A percentile compares a stretch with the other conserved stretches of the same genome.
Evolutionary conservation across 495 filamentous ascomycete species (phyloP).

Genomic region (Talaromyces liani): DNA sequence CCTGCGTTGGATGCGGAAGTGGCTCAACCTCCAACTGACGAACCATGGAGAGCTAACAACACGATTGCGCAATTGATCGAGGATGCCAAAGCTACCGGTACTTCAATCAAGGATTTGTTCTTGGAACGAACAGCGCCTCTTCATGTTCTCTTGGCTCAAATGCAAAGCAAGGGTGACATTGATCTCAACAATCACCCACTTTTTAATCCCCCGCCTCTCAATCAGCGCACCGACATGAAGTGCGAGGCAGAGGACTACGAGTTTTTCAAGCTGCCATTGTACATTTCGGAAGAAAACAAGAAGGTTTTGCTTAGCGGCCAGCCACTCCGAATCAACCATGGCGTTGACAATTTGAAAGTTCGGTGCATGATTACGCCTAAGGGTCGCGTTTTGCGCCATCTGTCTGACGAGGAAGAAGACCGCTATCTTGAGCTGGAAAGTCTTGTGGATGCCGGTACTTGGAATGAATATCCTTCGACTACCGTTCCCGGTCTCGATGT

Average conservation of each 20-base stretch:
- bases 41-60: conserved; percentile 37
- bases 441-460: conserved; percentile 33
- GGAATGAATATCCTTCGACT: conserved; percentile 21
- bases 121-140: conserved; percentile 32
- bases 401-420: conserved; percentile 69
- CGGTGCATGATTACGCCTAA: conserved; percentile 66
- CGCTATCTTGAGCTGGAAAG: conserved; percentile 70
- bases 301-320: conserved; percentile 34
- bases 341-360: conserved; percentile 31
- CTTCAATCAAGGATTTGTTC: conserved; percentile 32
- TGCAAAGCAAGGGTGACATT: conserved; percentile 41
- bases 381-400: conserved; percentile 67
- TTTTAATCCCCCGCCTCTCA: conserved; percentile 47
- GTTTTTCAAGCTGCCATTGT: conserved; percentile 26
- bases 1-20: background rate
- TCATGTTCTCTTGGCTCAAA: conserved; percentile 39
- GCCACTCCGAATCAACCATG: conserved; percentile 27
- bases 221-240: conserved; percentile 44
- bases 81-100: conserved; percentile 28
- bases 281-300: conserved; percentile 33
- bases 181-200: conserved; percentile 44
- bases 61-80: conserved; percentile 34
- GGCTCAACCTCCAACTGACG: conserved; percentile 10
- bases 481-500: conserved; percentile 27
- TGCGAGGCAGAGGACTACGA: conserved; percentile 39